Conservation (phyloP, 192 early-diverging fungal species). For the Backusella mclennaniae region DNA sequence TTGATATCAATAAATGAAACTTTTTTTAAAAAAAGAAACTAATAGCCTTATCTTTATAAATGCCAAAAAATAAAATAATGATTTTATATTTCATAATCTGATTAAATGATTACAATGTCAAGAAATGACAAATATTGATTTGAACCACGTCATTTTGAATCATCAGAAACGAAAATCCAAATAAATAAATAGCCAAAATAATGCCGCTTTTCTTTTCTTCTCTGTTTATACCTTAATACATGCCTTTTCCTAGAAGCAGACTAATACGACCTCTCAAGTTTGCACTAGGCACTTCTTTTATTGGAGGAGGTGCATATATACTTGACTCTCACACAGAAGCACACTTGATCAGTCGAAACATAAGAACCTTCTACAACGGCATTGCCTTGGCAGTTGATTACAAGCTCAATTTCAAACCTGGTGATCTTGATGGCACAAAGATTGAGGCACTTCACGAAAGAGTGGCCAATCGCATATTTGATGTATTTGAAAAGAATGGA, state of each 20-base stretch:
- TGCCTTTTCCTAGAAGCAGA: neutral
- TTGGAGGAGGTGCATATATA: constrained; percentile 38
- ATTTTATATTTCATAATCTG: too few species aligned
- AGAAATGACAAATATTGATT: too few species aligned
- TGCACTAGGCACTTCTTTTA: neutral
- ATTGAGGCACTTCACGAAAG: constrained; percentile 72
- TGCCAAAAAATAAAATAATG: too few species aligned
- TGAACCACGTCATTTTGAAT: too few species aligned
- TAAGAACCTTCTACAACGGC: constrained; percentile 50
- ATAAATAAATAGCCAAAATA: neutral
- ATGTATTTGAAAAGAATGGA: constrained; percentile 78
- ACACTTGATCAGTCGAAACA: constrained; percentile 43
- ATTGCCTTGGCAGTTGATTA: constrained; percentile 63
- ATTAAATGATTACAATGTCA: too few species aligned
- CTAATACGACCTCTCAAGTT: neutral
- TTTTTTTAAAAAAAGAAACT: too few species aligned
- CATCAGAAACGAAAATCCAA: too few species aligned
- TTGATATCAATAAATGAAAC: too few species aligned
- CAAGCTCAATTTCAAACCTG: constrained; percentile 81
- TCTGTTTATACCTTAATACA: neutral
- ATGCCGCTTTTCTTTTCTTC: neutral
- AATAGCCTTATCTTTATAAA: too few species aligned
- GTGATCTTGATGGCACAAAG: constrained; percentile 36
- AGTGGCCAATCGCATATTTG: constrained; percentile 69
- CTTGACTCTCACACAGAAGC: constrained; percentile 48